Conservation (phyloP, 148 eudicot genomes). For the Chenopodium suecicum region DNA sequence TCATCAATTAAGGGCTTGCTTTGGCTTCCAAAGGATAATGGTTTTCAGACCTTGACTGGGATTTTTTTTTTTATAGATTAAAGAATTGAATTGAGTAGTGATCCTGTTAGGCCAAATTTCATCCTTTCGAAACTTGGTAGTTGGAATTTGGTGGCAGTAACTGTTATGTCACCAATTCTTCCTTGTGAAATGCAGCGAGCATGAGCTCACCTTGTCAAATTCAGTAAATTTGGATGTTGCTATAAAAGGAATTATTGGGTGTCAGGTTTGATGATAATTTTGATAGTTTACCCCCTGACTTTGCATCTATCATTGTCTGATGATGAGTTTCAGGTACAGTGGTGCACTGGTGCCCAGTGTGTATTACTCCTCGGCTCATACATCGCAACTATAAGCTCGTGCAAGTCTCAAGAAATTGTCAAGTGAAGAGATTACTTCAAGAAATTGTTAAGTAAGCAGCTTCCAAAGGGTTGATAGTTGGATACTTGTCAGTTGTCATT, state of each 20-base stretch:
- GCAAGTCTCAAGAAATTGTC: neutral
- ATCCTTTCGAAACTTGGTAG: neutral
- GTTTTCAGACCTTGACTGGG: neutral
- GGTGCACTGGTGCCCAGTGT: neutral
- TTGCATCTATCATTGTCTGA: neutral
- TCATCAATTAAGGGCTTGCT: neutral
- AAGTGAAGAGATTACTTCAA: neutral
- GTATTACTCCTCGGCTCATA: neutral
- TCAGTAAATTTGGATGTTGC: neutral
- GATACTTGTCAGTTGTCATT: neutral
- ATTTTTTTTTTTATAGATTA: no score
- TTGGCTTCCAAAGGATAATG: neutral
- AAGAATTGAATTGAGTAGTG: no score
- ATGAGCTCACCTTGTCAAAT: neutral
- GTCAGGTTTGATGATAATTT: no score
- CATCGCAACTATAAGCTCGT: neutral
- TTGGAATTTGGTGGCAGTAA: no score
- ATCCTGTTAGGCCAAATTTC: neutral
- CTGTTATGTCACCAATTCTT: neutral
- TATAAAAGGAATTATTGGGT: neutral
- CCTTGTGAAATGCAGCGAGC: neutral
- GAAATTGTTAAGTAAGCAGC: neutral
- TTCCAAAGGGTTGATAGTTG: neutral
- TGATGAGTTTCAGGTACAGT: neutral
- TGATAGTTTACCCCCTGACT: neutral